A percentile compares a stretch with the other conserved stretches of the same genome.
Evolutionary conservation across 2,329 filamentous ascomycete species (phyloP).

Genomic region (Aspergillus ibericus): DNA sequence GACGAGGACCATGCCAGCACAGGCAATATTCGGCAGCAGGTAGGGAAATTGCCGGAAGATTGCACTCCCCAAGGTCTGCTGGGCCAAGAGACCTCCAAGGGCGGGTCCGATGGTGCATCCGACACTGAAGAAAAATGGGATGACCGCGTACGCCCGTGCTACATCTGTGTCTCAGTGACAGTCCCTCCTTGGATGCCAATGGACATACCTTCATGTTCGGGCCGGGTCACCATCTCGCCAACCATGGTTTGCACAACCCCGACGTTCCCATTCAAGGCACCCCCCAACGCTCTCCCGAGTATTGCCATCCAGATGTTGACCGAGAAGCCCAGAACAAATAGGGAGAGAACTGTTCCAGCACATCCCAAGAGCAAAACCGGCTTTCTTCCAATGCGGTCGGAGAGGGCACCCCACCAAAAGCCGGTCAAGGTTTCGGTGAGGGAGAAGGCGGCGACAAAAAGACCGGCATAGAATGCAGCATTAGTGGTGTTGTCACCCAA

Average conservation of each 20-base stretch:
- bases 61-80: too few relatives aligned
- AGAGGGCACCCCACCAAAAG: not conserved
- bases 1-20: too few relatives aligned
- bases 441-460: not conserved
- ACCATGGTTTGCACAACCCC: not conserved
- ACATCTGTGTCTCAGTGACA: not conserved
- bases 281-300: not conserved
- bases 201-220: not conserved
- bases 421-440: not conserved
- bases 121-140: not conserved
- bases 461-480: too few relatives aligned
- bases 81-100: not conserved
- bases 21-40: too few relatives aligned
- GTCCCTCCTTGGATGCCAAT: too few relatives aligned
- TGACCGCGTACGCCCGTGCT: not conserved
- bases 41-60: too few relatives aligned
- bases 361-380: not conserved
- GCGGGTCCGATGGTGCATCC: not conserved
- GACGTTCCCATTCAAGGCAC: not conserved
- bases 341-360: too few relatives aligned
- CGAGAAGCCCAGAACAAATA: too few relatives aligned
- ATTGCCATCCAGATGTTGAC: too few relatives aligned
- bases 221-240: not conserved
- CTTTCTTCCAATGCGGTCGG: not conserved
- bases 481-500: too few relatives aligned